Evolutionary conservation across 129 eudicot genomes (phyloP).

Genomic region (carrot (Daucus carota)): DH1_v3.0 NC_030387.2:40882001-40882500

Average conservation of each 20-base stretch:
- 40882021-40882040: conserved; percentile 74
- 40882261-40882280: background rate
- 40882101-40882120: background rate
- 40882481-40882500: background rate
- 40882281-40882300: background rate
- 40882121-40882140: too few relatives aligned
- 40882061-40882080: conserved; percentile 12
- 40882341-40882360: conserved; percentile 55
- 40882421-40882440: conserved; percentile 56
- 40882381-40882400: conserved; percentile 71
- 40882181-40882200: conserved; percentile 48
- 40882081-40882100: background rate
- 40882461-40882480: background rate
- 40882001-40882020: conserved; percentile 40
- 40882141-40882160: conserved; percentile 56
- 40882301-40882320: conserved; percentile 5
- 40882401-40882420: conserved; percentile 70
- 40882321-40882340: conserved; percentile 64
- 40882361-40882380: conserved; percentile 54
- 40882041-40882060: conserved; percentile 72
- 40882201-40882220: conserved; percentile 72
- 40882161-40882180: conserved; percentile 66
- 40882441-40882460: conserved; percentile 27
- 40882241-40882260: conserved; percentile 2
- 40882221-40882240: conserved; percentile 45